Evolutionary conservation across 2,329 filamentous ascomycete genomes (phyloP), one percentile per base, ranked within the genome.

Genomic region (Chaetomium sp.): DNA sequence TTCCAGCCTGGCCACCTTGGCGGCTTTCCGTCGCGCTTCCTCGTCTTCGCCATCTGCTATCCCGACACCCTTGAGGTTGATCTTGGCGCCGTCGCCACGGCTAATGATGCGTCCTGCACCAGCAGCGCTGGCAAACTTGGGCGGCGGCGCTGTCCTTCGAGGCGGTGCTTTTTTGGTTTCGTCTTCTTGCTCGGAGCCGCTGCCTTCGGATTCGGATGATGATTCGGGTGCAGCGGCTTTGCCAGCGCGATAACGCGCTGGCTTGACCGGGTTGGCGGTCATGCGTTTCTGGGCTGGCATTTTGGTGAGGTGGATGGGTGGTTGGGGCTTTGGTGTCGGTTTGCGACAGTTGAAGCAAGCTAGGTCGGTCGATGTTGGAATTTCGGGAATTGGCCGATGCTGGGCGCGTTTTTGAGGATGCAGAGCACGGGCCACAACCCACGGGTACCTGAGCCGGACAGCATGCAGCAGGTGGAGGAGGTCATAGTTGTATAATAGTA

Each of bases 261-360:
- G 91, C 75, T 88, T 88, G 65, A 89, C 79, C 3, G 92, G 93
- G 74, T 97, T 97, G 68, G 93, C 93, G 68, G 94, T 98, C 91
- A 98, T 97, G 73, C 91, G 90, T 76, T 91, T 93, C 13, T 35
- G 38, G 5, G 89, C 87, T 67, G 90, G 88, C 84, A 85, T 86
- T 38, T 54, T 72, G 68, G 65, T 8, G 42, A 42, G 27, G n/a
- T 53, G 27, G 27, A 29, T 29, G 27, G 27, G 27, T 29, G 27
- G 27, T 3, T 29, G 27, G 27, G n/a, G n/a, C n/a, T n/a, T n/a
- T n/a, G n/a, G 6, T 29, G 27, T 29, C 27, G 3, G 27, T 29
- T 47, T 27, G 51, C n/a, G 58, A 50, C 51, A 51, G 27, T 47
- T 57, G 58, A 25, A 29, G 27, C 27, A 29, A 6, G 27, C 6